Conservation (phyloP, 2,329 filamentous ascomycete species). For the Sarocladiaceae sp. region DNA sequence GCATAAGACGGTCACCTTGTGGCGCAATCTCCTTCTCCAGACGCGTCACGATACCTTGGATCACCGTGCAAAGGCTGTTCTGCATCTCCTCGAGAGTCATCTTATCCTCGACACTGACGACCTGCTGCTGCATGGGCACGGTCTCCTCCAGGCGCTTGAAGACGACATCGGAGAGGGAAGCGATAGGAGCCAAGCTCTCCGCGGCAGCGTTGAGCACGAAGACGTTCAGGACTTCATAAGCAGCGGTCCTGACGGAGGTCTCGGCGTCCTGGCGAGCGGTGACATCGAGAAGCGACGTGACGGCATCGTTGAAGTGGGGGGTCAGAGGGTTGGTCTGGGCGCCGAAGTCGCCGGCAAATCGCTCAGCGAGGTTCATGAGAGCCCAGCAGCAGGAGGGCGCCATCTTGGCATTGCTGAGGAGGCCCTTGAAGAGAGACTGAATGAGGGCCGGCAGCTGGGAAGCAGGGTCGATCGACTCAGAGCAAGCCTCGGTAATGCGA, state of each 20-base stretch:
- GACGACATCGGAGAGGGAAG: slow-evolving; percentile 77
- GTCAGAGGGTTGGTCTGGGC: slow-evolving; percentile 75
- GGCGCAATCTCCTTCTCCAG: slow-evolving; percentile 87
- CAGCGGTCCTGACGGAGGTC: slow-evolving; percentile 84
- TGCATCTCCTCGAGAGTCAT: slow-evolving; percentile 97
- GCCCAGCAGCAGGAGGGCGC: slow-evolving; percentile 98
- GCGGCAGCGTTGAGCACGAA: slow-evolving; percentile 88
- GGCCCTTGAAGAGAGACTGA: slow-evolving; percentile 78
- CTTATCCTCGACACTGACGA: slow-evolving; percentile 94
- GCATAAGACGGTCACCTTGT: slow-evolving; percentile 91
- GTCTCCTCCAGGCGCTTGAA: slow-evolving; percentile 89
- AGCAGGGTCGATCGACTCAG: slow-evolving; percentile 80
- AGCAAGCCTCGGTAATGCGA: slow-evolving; percentile 90
- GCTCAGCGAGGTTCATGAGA: slow-evolving; percentile 94
- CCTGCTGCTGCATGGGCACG: slow-evolving; percentile 80
- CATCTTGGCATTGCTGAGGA: slow-evolving; percentile 92
- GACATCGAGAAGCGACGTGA: slow-evolving; percentile 75
- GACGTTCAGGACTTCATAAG: slow-evolving; percentile 93
- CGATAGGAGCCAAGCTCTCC: slow-evolving; percentile 76
- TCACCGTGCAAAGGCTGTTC: slow-evolving; percentile 85
- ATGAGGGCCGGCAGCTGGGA: slow-evolving; percentile 81
- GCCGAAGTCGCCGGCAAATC: slow-evolving; percentile 82
- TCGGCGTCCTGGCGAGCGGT: slow-evolving; percentile 80
- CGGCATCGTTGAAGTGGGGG: slow-evolving; percentile 86
- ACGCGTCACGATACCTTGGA: slow-evolving; percentile 85